Percentiles rank a stretch among this genome's conserved stretches.
Conservation (phyloP, 768 basidiomycete genomes). For the Lentinula raphanica region DNA sequence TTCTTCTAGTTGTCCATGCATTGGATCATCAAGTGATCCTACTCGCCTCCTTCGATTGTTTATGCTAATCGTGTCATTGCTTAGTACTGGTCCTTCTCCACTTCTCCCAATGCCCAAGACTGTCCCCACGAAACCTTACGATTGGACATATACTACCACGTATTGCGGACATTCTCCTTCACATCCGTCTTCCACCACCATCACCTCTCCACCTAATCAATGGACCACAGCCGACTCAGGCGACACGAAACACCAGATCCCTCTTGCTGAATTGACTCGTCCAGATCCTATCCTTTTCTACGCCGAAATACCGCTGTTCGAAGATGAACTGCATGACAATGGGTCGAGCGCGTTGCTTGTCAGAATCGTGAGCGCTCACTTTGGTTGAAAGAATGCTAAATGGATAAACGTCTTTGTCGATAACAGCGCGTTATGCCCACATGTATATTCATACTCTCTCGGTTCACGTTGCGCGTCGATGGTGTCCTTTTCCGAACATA, state of each 20-base stretch:
- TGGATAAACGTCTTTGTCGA: background rate
- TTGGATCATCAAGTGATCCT: too few relatives aligned
- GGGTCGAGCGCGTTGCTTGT: conserved; percentile 82
- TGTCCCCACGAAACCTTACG: conserved; percentile 79
- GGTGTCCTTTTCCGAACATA: conserved; percentile 86
- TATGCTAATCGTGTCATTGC: conserved; percentile 16
- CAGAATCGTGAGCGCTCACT: conserved; percentile 64
- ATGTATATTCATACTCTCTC: conserved; percentile 83
- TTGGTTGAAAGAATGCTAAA: background rate
- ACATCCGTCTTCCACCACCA: background rate
- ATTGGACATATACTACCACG: conserved; percentile 96
- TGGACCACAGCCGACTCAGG: conserved; percentile 58
- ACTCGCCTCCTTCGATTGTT: conserved; percentile 7
- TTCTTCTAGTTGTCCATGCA: too few relatives aligned
- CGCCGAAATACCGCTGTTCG: conserved; percentile 90
- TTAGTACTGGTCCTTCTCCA: conserved; percentile 65
- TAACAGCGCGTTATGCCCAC: conserved; percentile 92
- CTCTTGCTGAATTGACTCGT: conserved; percentile 76
- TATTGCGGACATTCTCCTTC: conserved; percentile 60
- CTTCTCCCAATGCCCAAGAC: conserved; percentile 64
- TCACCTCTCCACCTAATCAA: background rate
- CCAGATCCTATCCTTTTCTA: conserved; percentile 98
- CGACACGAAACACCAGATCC: conserved; percentile 61
- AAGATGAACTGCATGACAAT: conserved; percentile 97
- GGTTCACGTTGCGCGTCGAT: conserved; percentile 94